These are phyloP conservation scores for Arthrobotrys iridis DNA, from an alignment of 2,329 filamentous ascomycete genomes.

Conservation along the genomic window DNA sequence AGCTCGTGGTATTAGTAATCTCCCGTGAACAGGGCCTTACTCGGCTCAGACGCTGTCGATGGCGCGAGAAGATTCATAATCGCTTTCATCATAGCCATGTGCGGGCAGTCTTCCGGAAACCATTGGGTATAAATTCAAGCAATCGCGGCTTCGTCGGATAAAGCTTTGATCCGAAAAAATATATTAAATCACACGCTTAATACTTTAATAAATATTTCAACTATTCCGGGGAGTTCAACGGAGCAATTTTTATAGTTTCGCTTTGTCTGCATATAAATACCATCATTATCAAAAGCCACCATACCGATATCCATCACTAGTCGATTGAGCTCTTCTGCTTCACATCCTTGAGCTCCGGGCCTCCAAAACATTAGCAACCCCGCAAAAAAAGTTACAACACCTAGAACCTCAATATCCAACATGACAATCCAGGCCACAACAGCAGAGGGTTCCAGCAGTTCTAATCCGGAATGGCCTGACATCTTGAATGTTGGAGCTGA, in stretches of 20 bases:
- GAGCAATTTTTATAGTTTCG: not conserved
- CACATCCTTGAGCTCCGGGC: constrained; percentile 3
- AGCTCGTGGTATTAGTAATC: constrained; percentile 39
- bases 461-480: constrained; percentile 15
- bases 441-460: constrained; percentile 11
- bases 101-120: not conserved
- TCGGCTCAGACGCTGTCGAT: not conserved
- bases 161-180: not conserved
- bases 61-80: not conserved
- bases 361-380: constrained; percentile 6
- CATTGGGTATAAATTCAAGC: not conserved
- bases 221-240: too few relatives aligned
- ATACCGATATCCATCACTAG: not conserved
- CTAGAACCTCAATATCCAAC: not conserved
- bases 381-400: not conserved
- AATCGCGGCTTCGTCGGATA: not conserved
- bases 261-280: not conserved
- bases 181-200: not conserved
- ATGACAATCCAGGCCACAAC: constrained; percentile 19
- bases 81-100: not conserved
- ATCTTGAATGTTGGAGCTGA: constrained; percentile 29
- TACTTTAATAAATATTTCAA: not conserved
- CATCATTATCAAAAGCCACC: not conserved
- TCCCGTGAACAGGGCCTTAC: not conserved
- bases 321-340: not conserved